Evolutionary conservation across 352 stramenopile genomes (phyloP).

Genomic region (Phytophthora cactorum): DNA sequence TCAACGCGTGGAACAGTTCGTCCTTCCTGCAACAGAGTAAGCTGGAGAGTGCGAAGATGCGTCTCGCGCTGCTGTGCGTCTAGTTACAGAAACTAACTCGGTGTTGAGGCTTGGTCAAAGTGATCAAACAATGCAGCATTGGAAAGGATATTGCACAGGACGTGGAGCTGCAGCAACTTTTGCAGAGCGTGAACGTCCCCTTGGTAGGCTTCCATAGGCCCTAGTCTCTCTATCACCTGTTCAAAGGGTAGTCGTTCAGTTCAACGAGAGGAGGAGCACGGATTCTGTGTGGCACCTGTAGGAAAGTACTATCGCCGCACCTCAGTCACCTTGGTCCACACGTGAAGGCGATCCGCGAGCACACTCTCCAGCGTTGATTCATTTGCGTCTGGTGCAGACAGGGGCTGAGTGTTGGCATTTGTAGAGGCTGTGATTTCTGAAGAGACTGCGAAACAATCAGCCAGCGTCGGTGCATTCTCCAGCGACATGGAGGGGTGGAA

Average conservation of each 20-base stretch:
- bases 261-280: neutral
- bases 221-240: conserved; percentile 41
- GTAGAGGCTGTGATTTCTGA: neutral
- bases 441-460: conserved; percentile 35
- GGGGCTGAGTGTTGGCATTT: neutral
- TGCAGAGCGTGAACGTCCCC: conserved; percentile 45
- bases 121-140: neutral
- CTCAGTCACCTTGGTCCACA: conserved; percentile 48
- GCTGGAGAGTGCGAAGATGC: conserved; percentile 61
- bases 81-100: conserved; percentile 16
- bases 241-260: conserved; percentile 8
- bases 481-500: conserved; percentile 80
- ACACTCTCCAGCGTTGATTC: conserved; percentile 31
- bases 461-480: conserved; percentile 39
- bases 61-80: conserved; percentile 61
- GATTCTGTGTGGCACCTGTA: neutral
- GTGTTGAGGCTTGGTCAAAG: neutral
- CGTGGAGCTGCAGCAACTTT: conserved; percentile 61
- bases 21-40: conserved; percentile 53
- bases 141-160: conserved; percentile 74
- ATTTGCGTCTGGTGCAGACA: conserved; percentile 1
- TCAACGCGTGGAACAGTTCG: conserved; percentile 7
- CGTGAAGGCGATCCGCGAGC: conserved; percentile 27
- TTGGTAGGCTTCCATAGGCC: conserved; percentile 36
- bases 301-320: conserved; percentile 13